Evolutionary conservation across 495 filamentous ascomycete genomes (phyloP).

Genomic region (Pyrenopolyporus hunteri): DNA sequence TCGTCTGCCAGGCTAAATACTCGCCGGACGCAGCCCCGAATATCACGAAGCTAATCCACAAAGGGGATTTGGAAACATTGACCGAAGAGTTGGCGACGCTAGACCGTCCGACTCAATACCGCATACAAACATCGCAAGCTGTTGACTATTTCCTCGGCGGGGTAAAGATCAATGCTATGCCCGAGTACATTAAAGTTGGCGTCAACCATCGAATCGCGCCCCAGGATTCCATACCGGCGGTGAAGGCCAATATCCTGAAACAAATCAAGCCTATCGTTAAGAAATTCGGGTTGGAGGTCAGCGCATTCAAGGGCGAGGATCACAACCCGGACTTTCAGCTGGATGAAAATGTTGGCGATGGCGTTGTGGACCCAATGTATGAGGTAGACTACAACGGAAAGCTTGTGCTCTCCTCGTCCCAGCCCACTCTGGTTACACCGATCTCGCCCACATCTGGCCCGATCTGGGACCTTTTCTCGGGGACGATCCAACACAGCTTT

Average conservation of each 20-base stretch:
- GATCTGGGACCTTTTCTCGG: slow-evolving; percentile 58
- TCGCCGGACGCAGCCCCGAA: slow-evolving; percentile 40
- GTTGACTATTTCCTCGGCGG: slow-evolving; percentile 47
- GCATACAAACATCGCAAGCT: slow-evolving; percentile 64
- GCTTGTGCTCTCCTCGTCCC: slow-evolving; percentile 50
- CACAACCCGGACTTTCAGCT: slow-evolving; percentile 48
- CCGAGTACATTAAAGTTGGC: slow-evolving; percentile 63
- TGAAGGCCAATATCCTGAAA: slow-evolving; percentile 57
- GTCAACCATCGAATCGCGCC: slow-evolving; percentile 71
- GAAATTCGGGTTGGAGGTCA: slow-evolving; percentile 59
- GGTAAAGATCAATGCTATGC: slow-evolving; percentile 69
- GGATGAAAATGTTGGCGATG: slow-evolving; percentile 23
- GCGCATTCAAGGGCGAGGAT: slow-evolving; percentile 51
- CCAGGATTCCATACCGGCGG: slow-evolving; percentile 57
- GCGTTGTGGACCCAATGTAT: slow-evolving; percentile 55
- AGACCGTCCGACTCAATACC: slow-evolving; percentile 60
- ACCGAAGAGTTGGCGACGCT: slow-evolving; percentile 61
- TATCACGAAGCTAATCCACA: slow-evolving; percentile 42
- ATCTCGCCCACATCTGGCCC: slow-evolving; percentile 60
- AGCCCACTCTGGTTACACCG: slow-evolving; percentile 58
- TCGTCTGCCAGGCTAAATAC: slow-evolving; percentile 56
- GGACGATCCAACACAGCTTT: slow-evolving; percentile 67
- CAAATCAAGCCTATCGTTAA: slow-evolving; percentile 58
- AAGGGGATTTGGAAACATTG: slow-evolving; percentile 64
- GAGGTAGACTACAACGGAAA: slow-evolving; percentile 60